Evolutionary conservation across 441 rosid genomes (phyloP).

Genomic region (Omphalea diandra): DNA sequence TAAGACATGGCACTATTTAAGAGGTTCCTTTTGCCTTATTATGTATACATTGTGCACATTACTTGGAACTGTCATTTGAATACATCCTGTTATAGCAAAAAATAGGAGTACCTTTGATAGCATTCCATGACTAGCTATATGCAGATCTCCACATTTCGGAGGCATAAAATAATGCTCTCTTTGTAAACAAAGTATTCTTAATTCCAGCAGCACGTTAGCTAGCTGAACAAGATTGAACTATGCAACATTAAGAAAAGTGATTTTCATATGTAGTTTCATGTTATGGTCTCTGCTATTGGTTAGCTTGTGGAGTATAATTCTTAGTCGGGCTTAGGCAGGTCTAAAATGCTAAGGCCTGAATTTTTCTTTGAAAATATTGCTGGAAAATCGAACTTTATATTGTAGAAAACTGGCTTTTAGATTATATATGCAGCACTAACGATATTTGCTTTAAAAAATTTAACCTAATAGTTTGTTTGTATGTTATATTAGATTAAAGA

Average conservation of each 20-base stretch:
- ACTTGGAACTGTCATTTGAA: neutral
- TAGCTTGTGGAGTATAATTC: neutral
- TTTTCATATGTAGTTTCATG: neutral
- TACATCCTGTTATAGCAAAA: slow-evolving; percentile 2
- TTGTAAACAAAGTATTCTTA: neutral
- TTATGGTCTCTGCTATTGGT: neutral
- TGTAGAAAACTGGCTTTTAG: neutral
- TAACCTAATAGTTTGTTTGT: neutral
- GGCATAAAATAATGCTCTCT: slow-evolving; percentile 2
- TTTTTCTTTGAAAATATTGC: neutral
- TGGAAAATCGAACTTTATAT: neutral
- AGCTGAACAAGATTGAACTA: neutral
- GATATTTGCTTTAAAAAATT: neutral
- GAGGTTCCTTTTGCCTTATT: neutral
- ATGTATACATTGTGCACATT: neutral
- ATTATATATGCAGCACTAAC: neutral
- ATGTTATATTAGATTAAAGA: neutral
- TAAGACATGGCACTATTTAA: neutral
- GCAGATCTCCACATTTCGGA: neutral
- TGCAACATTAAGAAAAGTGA: neutral
- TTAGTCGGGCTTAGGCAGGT: neutral
- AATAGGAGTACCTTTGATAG: neutral
- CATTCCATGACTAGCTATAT: neutral
- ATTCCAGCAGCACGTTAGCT: neutral
- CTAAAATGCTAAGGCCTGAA: slow-evolving; percentile 3